phyloP scores from a whole-genome alignment of 192 early-diverging fungal species.

The Coemansia sp. region DNA sequence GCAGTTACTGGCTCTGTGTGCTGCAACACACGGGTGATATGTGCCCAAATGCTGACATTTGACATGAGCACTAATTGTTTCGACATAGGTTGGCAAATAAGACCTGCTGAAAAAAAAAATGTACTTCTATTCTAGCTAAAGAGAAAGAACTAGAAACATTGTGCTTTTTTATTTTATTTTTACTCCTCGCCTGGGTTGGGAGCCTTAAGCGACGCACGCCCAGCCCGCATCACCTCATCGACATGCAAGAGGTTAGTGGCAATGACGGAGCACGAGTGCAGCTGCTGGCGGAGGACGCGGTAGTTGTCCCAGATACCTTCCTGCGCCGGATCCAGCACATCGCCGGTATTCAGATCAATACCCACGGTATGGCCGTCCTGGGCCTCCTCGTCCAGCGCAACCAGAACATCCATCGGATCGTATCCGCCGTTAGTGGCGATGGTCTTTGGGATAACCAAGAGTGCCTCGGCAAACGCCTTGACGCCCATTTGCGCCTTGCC shows the following conservation, averaged over 20 bases:
- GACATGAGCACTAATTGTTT: too few species aligned
- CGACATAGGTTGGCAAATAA: too few species aligned
- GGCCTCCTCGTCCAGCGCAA: slow-evolving; percentile 89
- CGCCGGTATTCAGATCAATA: slow-evolving; percentile 90
- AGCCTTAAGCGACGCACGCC: slow-evolving; percentile 55
- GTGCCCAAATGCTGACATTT: too few species aligned
- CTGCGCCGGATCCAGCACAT: slow-evolving; percentile 83
- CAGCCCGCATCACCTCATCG: slow-evolving; percentile 96
- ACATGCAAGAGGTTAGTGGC: slow-evolving; percentile 96
- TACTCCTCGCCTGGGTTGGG: slow-evolving; percentile 50
- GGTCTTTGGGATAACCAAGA: slow-evolving; percentile 96
- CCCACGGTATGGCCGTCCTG: slow-evolving; percentile 89
- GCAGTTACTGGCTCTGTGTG: too few species aligned
- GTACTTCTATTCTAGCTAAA: too few species aligned
- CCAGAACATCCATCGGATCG: slow-evolving; percentile 94
- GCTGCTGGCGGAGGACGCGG: slow-evolving; percentile 92
- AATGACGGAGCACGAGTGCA: slow-evolving; percentile 97
- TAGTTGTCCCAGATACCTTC: slow-evolving; percentile 99
- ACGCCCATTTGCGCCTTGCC: slow-evolving; percentile 96
- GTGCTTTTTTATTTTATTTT: too few species aligned
- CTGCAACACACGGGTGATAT: too few species aligned
- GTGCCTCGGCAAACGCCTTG: slow-evolving; percentile 93
- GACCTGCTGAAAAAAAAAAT: too few species aligned
- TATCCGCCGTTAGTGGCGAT: slow-evolving; percentile 94
- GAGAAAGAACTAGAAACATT: too few species aligned